phyloP scores from a whole-genome alignment of 2,329 filamentous ascomycete species.

The Colletotrichum liriopes region DNA sequence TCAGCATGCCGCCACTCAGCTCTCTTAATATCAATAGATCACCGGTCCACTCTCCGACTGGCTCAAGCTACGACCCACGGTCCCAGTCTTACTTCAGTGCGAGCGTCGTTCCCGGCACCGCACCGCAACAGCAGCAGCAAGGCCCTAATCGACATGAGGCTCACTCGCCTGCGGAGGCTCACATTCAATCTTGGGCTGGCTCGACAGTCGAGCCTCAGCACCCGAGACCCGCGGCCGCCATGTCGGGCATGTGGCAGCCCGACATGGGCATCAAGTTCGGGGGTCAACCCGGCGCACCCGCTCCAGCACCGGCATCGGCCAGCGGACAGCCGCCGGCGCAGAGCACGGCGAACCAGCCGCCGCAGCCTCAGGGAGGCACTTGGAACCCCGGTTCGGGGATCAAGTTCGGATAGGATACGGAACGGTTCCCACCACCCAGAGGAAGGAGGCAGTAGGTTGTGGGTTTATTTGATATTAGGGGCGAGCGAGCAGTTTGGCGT shows the following conservation, averaged over 20 bases:
- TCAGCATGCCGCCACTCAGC: conserved; percentile 67
- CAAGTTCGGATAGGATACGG: conserved; percentile 62
- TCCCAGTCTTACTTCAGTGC: conserved; percentile 42
- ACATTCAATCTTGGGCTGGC: conserved; percentile 72
- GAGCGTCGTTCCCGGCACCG: conserved; percentile 35
- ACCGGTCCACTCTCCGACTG: conserved; percentile 47
- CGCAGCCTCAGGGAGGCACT: conserved; percentile 56
- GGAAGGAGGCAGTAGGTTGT: background rate
- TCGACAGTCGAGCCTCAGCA: conserved; percentile 70
- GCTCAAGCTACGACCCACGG: conserved; percentile 42
- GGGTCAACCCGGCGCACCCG: conserved; percentile 53
- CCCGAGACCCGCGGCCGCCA: conserved; percentile 63
- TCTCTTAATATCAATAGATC: conserved; percentile 58
- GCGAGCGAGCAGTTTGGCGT: conserved; percentile 25
- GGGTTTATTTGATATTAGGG: background rate
- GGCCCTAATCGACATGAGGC: conserved; percentile 45
- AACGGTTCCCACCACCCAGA: conserved; percentile 29
- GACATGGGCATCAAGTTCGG: conserved; percentile 87
- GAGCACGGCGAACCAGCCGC: conserved; percentile 37
- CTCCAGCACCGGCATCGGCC: conserved; percentile 32
- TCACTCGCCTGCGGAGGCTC: conserved; percentile 60
- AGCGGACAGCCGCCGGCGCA: conserved; percentile 45
- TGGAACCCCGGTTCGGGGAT: conserved; percentile 75
- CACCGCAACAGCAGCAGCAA: conserved; percentile 43
- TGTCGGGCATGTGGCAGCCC: conserved; percentile 79